Evolutionary conservation across 2,329 filamentous ascomycete species (phyloP).

Genomic region (Chrysoporthe cubensis): DNA sequence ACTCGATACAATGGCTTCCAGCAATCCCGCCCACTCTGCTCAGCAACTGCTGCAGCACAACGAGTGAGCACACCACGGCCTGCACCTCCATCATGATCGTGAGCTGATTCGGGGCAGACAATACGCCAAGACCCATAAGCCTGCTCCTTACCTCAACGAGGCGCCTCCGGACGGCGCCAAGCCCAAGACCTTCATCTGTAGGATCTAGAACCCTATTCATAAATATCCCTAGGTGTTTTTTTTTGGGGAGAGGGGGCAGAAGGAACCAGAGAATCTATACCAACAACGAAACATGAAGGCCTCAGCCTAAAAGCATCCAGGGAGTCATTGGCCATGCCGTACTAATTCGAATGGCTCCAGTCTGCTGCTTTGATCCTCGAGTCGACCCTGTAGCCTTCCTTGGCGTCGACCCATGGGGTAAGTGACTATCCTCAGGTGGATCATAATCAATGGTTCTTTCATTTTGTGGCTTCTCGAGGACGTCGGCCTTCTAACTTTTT

Average conservation of each 20-base stretch:
- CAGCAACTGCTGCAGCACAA: neutral
- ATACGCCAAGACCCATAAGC: slow-evolving; percentile 4
- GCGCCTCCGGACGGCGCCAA: neutral
- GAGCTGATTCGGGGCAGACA: neutral
- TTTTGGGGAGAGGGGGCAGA: neutral
- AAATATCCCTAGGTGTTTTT: too few species aligned
- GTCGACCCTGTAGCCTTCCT: slow-evolving; percentile 8
- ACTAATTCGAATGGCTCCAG: neutral
- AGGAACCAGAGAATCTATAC: neutral
- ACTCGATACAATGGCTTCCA: neutral
- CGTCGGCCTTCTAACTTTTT: neutral
- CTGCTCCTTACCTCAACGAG: neutral
- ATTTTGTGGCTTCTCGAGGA: neutral
- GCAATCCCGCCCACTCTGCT: neutral
- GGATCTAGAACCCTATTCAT: neutral
- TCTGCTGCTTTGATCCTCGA: slow-evolving; percentile 17
- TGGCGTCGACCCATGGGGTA: slow-evolving; percentile 8
- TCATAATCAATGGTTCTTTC: too few species aligned
- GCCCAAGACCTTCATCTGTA: slow-evolving; percentile 16
- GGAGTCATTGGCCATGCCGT: neutral
- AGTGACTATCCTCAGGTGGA: neutral
- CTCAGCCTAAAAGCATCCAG: too few species aligned
- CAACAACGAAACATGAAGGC: too few species aligned
- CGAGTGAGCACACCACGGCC: neutral
- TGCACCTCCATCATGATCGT: neutral